Evolutionary conservation across 768 basidiomycete genomes (phyloP).

Genomic region (Suillus hirtellus): DNA sequence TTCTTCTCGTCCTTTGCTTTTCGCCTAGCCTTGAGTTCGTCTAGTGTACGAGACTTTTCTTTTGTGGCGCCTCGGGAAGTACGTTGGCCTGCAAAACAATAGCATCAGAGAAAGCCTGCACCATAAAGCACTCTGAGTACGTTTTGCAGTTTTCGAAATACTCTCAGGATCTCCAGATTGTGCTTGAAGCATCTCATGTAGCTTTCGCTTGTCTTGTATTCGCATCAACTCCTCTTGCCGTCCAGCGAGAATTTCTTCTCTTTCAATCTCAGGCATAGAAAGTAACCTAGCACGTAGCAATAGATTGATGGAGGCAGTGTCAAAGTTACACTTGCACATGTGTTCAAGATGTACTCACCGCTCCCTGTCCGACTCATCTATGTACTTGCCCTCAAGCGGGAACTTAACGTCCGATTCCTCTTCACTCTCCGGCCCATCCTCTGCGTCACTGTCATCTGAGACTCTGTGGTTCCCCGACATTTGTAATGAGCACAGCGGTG

Average conservation of each 20-base stretch:
- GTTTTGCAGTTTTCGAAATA: conserved; percentile 75
- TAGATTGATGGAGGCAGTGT: conserved; percentile 19
- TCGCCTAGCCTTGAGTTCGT: conserved; percentile 83
- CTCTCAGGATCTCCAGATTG: conserved; percentile 59
- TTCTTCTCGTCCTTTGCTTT: conserved; percentile 90
- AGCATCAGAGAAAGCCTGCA: conserved; percentile 12
- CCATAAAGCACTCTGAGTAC: conserved; percentile 42
- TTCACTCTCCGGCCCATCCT: conserved; percentile 63
- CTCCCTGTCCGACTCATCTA: conserved; percentile 79
- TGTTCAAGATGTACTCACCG: conserved; percentile 52
- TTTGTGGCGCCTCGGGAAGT: conserved; percentile 71
- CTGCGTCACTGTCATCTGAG: conserved; percentile 50
- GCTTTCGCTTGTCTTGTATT: conserved; percentile 64
- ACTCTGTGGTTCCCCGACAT: conserved; percentile 29
- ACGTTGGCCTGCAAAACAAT: conserved; percentile 61
- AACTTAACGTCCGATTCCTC: conserved; percentile 65
- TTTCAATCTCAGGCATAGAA: conserved; percentile 80
- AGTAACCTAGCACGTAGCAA: conserved; percentile 55
- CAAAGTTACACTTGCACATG: conserved; percentile 30
- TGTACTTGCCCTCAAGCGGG: conserved; percentile 90
- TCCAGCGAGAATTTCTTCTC: conserved; percentile 82
- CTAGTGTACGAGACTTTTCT: conserved; percentile 76
- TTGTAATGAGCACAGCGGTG: conserved; percentile 12
- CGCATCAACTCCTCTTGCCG: conserved; percentile 82
- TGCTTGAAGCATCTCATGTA: conserved; percentile 73